phyloP scores from a whole-genome alignment of 345 rosid species.

The Mercurialis annua region DNA sequence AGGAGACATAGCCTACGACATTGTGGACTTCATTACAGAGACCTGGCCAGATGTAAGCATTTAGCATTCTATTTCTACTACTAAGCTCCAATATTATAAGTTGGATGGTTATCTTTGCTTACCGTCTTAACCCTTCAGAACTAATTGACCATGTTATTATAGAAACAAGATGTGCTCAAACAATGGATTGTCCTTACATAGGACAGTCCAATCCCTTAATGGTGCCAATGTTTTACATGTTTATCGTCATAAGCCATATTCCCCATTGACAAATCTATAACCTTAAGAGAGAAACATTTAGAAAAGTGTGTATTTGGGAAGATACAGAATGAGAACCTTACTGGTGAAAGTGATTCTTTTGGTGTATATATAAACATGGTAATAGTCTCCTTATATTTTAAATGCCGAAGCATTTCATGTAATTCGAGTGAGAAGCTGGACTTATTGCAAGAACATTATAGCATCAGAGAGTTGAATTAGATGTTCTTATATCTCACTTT shows the following conservation, averaged over 20 bases:
- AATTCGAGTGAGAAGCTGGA: background rate
- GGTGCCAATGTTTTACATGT: background rate
- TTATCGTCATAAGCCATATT: background rate
- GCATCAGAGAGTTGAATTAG: background rate
- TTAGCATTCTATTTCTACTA: background rate
- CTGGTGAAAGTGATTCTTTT: background rate
- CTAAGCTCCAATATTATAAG: slow-evolving; percentile 11
- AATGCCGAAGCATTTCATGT: background rate
- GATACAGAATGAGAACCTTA: background rate
- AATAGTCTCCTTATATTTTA: too few relatives aligned
- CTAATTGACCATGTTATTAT: slow-evolving; percentile 1
- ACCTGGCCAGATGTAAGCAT: slow-evolving; percentile 31
- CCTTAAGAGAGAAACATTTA: background rate
- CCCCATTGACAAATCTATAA: background rate
- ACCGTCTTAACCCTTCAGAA: background rate
- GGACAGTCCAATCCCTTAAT: background rate
- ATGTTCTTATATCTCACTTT: background rate
- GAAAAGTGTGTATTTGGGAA: background rate
- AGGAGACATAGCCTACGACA: slow-evolving; percentile 85
- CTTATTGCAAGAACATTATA: background rate
- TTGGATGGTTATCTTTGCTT: background rate
- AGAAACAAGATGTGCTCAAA: slow-evolving; percentile 6
- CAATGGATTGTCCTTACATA: slow-evolving; percentile 4
- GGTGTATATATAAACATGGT: too few relatives aligned
- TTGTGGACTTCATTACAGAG: slow-evolving; percentile 46